Conservation (phyloP, 495 filamentous ascomycete genomes). For the Penicillium alfredii region DNA sequence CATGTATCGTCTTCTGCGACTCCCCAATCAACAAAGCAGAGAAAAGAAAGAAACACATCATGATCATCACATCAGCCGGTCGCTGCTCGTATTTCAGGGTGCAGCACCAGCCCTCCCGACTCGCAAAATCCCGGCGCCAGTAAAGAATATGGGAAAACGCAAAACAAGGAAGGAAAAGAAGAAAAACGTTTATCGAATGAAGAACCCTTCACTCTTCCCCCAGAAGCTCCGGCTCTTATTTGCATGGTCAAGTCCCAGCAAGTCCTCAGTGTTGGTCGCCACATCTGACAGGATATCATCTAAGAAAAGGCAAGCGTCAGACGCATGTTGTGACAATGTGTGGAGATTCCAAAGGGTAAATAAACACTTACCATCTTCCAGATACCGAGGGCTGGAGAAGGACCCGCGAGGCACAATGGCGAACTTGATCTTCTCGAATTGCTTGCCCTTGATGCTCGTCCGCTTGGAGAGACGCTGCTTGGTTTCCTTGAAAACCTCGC, state of each 20-base stretch:
- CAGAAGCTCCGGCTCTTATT: conserved; percentile 62
- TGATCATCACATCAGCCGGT: background rate
- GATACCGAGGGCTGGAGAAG: conserved; percentile 71
- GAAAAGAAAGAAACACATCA: background rate
- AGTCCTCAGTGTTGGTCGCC: conserved; percentile 61
- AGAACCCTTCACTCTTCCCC: conserved; percentile 57
- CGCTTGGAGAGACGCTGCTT: conserved; percentile 84
- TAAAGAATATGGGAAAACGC: conserved; percentile 1
- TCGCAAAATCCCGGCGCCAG: no score
- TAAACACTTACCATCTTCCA: conserved; percentile 76
- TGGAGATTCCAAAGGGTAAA: no score
- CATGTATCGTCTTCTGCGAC: no score
- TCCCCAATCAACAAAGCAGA: no score
- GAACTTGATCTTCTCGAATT: conserved; percentile 98
- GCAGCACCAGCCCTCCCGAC: background rate
- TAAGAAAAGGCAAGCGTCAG: no score
- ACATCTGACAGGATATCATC: conserved; percentile 80
- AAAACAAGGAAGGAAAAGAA: conserved; percentile 6
- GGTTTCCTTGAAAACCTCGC: conserved; percentile 82
- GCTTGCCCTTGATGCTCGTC: conserved; percentile 93
- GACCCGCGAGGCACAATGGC: conserved; percentile 64
- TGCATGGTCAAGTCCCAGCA: conserved; percentile 83
- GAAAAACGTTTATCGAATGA: conserved; percentile 49
- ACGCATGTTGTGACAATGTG: no score
- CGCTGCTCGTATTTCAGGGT: background rate